Percentiles rank a stretch among this genome's conserved stretches.
These are phyloP conservation scores for Dioscorea dumetorum DNA, from an alignment of 106 monocot species.

Conservation along the genomic window DNA sequence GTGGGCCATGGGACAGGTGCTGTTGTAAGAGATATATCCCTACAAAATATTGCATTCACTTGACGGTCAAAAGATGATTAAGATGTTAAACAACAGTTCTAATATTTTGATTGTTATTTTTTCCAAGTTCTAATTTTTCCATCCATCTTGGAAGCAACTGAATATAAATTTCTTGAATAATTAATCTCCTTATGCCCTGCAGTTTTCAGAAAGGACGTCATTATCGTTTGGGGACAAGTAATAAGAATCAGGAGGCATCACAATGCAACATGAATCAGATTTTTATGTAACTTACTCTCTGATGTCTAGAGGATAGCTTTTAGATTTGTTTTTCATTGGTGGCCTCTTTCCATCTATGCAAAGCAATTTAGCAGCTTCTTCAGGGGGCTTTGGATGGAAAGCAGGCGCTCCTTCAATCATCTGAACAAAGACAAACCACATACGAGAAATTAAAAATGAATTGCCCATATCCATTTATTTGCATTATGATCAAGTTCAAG, in stretches of 20 bases:
- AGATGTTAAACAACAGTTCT: background rate
- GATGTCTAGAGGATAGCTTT: slow-evolving; percentile 48
- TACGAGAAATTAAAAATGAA: slow-evolving; percentile 1
- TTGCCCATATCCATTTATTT: too few species aligned
- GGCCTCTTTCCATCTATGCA: slow-evolving; percentile 80
- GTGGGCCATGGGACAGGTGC: background rate
- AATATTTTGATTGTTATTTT: background rate
- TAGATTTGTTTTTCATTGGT: slow-evolving; percentile 62
- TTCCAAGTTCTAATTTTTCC: background rate
- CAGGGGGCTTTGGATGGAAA: slow-evolving; percentile 62
- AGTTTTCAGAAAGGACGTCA: background rate
- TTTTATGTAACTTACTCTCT: slow-evolving; percentile 51
- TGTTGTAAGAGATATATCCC: background rate
- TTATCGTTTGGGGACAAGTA: background rate
- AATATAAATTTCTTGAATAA: background rate
- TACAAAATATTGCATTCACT: background rate
- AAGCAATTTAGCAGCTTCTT: slow-evolving; percentile 63
- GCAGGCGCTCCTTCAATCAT: slow-evolving; percentile 83
- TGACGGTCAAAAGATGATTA: background rate
- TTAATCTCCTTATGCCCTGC: background rate
- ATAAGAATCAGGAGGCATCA: background rate
- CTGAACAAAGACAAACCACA: slow-evolving; percentile 24
- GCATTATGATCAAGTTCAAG: too few species aligned
- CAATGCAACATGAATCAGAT: background rate
- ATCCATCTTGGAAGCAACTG: background rate